A percentile compares a stretch with the other conserved stretches of the same genome.
These are phyloP conservation scores for Rhizopus sp. DNA, from an alignment of 371 early-diverging fungal genomes.

Conservation along the genomic window DNA sequence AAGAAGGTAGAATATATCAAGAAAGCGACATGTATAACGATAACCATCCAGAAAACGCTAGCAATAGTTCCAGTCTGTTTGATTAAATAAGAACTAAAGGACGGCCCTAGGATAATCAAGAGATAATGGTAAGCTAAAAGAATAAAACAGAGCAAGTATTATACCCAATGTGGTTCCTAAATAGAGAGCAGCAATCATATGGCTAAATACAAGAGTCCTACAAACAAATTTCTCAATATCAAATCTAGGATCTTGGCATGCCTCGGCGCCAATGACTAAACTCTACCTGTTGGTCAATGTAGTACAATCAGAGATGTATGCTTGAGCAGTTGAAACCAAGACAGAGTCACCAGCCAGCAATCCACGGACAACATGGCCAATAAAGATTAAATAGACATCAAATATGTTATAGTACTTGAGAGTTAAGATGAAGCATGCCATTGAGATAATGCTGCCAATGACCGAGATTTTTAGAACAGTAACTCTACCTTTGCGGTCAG, in stretches of 20 bases:
- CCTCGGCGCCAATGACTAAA: not conserved
- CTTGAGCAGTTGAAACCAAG: conserved; percentile 35
- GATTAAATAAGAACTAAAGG: conserved; percentile 6
- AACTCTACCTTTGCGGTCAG: conserved; percentile 45
- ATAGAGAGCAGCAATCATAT: conserved; percentile 29
- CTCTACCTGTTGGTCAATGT: conserved; percentile 26
- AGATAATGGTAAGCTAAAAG: not conserved
- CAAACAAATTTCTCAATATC: not conserved
- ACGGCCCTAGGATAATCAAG: conserved; percentile 25
- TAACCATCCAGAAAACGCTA: conserved; percentile 38
- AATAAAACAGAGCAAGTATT: not conserved
- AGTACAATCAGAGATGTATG: conserved; percentile 51
- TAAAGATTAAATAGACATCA: conserved; percentile 34
- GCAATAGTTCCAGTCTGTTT: conserved; percentile 29
- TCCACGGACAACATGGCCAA: conserved; percentile 40
- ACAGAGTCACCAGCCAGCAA: conserved; percentile 42
- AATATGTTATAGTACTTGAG: conserved; percentile 25
- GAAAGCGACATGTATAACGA: conserved; percentile 19
- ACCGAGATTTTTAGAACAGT: conserved; percentile 24
- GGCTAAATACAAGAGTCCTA: conserved; percentile 37
- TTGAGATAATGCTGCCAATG: conserved; percentile 26
- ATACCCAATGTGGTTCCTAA: conserved; percentile 30
- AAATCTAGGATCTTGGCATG: not conserved
- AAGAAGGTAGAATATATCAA: conserved; percentile 28
- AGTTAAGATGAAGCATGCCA: conserved; percentile 25